Evolutionary conservation across 768 basidiomycete genomes (phyloP), one percentile per base, ranked within the genome.

Genomic region (Coprinellus micaceus): DNA sequence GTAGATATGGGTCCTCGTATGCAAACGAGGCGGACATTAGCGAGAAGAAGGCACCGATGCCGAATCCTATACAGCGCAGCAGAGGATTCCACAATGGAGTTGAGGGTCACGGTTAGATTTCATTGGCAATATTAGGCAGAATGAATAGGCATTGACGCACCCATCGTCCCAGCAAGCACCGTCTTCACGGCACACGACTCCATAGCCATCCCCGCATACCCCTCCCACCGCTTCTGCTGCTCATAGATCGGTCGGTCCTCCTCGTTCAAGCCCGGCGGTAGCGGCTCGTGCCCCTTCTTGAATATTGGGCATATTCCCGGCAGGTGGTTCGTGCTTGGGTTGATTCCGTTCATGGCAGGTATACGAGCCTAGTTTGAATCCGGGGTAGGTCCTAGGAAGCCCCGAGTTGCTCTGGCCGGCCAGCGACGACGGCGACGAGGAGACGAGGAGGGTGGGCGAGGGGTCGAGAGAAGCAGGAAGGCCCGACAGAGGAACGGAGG

Each of bases 1-100:
- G 85, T 33, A 91, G 79, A 44, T 92, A 74, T 11, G 95, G 94
- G 69, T 98, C 95, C 69, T 98, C 96, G 67, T 97, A 96, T 30
- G 89, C 88, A 68, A 98, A 95, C 26, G 94, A 92, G 19, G 94
- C 79, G 30, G 91, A 92, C 96, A 98, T 98, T 57, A 98, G 80
- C 1, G 94, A 93, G 75, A 98, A 92, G 78, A 98, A 94, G 29
- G 88, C 94, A 57, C 96, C 96, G 41, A 97, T 81, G 11, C 82
- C 95, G 63, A 98, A 85, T 46, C 96, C 95, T 97, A 53, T 19
- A 52, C 25, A 26, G 12, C 29, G 10, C 57, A 37, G 33, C 33
- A 36, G 49, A 37, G 19, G 24, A 44, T 39, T 47, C 61, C 19
- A 30, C 25, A 59, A 45, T 9, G 9, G 10, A 21, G 28, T 25